These are phyloP conservation scores for Allium cepa DNA, from an alignment of 106 monocot species.

Conservation along the genomic window DNA sequence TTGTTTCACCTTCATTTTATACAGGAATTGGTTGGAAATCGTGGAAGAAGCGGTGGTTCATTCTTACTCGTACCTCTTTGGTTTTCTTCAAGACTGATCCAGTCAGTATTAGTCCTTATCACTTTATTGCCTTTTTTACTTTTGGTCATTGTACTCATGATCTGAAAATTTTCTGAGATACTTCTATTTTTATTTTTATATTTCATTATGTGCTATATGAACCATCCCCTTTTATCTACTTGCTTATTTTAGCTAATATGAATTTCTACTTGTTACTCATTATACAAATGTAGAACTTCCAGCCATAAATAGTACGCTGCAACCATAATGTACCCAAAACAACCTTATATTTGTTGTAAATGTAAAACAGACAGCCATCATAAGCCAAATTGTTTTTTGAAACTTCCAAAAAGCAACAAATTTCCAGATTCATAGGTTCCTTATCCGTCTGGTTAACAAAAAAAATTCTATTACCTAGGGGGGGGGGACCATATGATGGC, in stretches of 20 bases:
- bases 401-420: no score
- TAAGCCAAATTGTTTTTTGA: no score
- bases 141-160: neutral
- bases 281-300: no score
- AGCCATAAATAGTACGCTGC: no score
- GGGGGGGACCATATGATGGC: no score
- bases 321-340: no score
- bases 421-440: no score
- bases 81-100: conserved; percentile 99
- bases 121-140: neutral
- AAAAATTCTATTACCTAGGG: no score
- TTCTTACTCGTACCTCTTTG: conserved; percentile 92
- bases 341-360: no score
- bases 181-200: neutral
- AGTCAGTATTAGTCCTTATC: conserved; percentile 34
- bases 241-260: neutral
- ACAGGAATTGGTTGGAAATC: conserved; percentile 99
- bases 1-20: conserved; percentile 7
- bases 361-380: no score
- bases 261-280: neutral
- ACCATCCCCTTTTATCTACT: neutral
- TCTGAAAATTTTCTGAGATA: neutral
- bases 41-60: conserved; percentile 99
- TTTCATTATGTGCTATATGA: no score
- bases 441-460: no score